Conservation (phyloP, 208 protist species). For the Trichomonas tenax region DNA sequence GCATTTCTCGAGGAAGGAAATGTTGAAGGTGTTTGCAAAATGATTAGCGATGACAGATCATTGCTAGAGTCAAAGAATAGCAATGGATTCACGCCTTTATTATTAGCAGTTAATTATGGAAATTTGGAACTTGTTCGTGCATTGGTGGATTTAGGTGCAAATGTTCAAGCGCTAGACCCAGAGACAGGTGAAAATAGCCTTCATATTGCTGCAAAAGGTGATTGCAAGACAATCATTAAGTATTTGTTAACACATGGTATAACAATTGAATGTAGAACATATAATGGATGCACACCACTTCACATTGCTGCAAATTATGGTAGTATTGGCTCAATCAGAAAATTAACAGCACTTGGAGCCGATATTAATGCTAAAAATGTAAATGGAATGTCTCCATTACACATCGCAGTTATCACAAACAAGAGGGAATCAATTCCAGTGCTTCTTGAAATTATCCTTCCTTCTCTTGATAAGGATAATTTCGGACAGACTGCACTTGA, state of each 20-base stretch:
- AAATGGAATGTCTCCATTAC: not conserved
- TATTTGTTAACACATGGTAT: not conserved
- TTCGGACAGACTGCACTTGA: not conserved
- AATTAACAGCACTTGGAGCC: not conserved
- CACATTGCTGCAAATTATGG: not conserved
- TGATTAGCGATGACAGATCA: not conserved
- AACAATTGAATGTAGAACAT: not conserved
- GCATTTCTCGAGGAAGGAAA: not conserved
- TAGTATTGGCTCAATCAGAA: not conserved
- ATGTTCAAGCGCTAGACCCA: not conserved
- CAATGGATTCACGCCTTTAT: not conserved
- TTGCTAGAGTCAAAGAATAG: not conserved
- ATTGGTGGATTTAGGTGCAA: not conserved
- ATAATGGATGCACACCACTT: not conserved
- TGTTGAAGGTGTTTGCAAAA: not conserved
- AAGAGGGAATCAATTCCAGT: not conserved
- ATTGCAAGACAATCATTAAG: not conserved
- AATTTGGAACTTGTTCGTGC: not conserved
- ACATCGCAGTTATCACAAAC: not conserved
- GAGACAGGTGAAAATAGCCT: not conserved
- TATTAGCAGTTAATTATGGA: not conserved
- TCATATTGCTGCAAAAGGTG: not conserved
- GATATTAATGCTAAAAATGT: not conserved
- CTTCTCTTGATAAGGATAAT: not conserved
- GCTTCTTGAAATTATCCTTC: not conserved